Base-by-base conservation (phyloP, 1,139 yeast species). In the Yamadazyma atmosphaerica region DNA sequence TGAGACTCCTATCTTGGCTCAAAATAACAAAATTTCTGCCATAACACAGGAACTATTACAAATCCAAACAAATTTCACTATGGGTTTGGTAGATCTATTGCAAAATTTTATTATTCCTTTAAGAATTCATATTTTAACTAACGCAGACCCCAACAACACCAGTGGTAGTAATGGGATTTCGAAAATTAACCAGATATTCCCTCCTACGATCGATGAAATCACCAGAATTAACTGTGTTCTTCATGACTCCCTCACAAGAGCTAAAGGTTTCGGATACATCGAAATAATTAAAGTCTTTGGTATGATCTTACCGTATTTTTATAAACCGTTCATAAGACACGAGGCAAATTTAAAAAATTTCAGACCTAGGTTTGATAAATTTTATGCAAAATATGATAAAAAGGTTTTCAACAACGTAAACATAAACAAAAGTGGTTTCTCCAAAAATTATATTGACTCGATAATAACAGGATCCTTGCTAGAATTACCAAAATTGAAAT, bases 171-270 rank as follows among this genome's bases (percentile, higher is more conserved):
- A 78, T 10, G 77, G 74, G 1, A 81, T 87, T 8, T 65, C 82
- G 2, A 79, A 79, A 49, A 69, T 89, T 28, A 90, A 90, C 58
- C 72, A 80, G 36, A 74, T 88, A 1, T 88, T 90, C 55, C 97
- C 98, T 2, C 97, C 97, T 1, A 90, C 98, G 0, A 85, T 90
- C 23, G 98, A 90, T 60, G 98, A 90, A 63, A 81, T 90, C 16
- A 86, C 95, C 12, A 72, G 97, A 51, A 82, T 90, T 30, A 89
- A 89, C 55, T 86, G 95, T 56, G 81, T 90, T 4, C 78, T 88
- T 42, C 76, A 85, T 47, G 95, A 86, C 50, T 79, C 94, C 15
- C 63, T 90, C 41, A 77, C 77, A 38, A 65, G 76, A 15, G 94
- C 97, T 0, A 55, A 70, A 2, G 78, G 82, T 0, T 78, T 61